Evolutionary conservation across 495 filamentous ascomycete species (phyloP), one percentile per base, ranked within the genome.

Genomic region (Aspergillus incahuasiensis): DNA sequence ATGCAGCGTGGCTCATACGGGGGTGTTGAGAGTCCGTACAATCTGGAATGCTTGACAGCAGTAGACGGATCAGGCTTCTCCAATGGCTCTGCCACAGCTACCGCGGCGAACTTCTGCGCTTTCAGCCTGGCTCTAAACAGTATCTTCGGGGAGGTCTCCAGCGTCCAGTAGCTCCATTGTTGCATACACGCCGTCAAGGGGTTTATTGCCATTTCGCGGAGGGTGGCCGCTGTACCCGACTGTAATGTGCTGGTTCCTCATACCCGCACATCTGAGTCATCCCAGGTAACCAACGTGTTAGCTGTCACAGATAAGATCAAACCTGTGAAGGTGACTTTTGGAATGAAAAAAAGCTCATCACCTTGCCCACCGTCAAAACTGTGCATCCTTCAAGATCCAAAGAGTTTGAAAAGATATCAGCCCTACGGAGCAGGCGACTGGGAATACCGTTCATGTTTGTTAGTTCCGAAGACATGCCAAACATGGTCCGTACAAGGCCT

Each of bases 1-100:
- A 73, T 73, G 70, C 70, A 73, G 53, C 68, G 68, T 12, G 70
- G 70, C n/a, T 59, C 56, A 21, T 73, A 68, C 42, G 70, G 70
- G 5, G 66, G 68, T 15, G 70, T 68, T 8, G 70, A 73, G 55
- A 69, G 66, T 41, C 70, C 70, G 0, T 73, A 73, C 46, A 71
- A 69, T 38, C 34, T 22, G 1, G 59, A 65, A 1, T 73, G 66
- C 28, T 45, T 73, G 21, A 66, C 70, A 3, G 70, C 68, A 5
- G 70, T 66, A 11, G 71, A 71, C 60, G 70, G 64, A 1, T 73
- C 70, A 0, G 70, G 70, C 0, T 73, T 68, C 16, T 73, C 70
- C 6, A 73, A 73, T 53, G 70, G 70, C 22, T 73, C 70, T 7
- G 70, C 68, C 15, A 69, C 70, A n/a, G 70, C 70, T 8, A 73